Evolutionary conservation across 441 rosid species (phyloP).

Genomic region (Jatropha multifida): DNA sequence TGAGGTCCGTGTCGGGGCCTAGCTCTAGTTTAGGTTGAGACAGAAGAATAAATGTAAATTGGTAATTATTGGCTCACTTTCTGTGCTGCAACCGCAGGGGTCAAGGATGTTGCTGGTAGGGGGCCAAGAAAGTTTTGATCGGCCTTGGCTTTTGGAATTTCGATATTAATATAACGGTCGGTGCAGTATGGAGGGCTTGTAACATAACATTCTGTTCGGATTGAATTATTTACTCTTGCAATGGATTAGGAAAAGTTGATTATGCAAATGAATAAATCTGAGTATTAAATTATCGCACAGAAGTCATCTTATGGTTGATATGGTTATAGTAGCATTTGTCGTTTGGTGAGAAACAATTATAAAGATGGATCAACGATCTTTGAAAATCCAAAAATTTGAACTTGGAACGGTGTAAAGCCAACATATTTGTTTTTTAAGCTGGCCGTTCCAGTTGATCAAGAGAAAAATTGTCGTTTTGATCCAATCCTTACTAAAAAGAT

Average conservation of each 20-base stretch:
- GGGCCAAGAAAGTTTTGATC: conserved; percentile 13
- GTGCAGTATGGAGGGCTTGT: conserved; percentile 29
- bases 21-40: conserved; percentile 62
- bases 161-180: conserved; percentile 12
- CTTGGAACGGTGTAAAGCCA: no score
- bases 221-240: conserved; percentile 18
- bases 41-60: conserved; percentile 7
- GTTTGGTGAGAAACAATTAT: no score
- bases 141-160: conserved; percentile 9
- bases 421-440: no score
- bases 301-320: no score
- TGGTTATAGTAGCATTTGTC: no score
- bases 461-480: no score
- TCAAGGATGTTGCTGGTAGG: not conserved
- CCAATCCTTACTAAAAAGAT: no score
- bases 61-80: conserved; percentile 11
- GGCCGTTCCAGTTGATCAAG: no score
- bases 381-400: no score
- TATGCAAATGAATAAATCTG: conserved; percentile 19
- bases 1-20: conserved; percentile 66
- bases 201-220: conserved; percentile 16
- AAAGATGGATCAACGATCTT: no score
- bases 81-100: conserved; percentile 16
- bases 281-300: conserved; percentile 18
- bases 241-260: conserved; percentile 20